phyloP scores from a whole-genome alignment of 768 basidiomycete species.

The Termitomyces sp. region DNA sequence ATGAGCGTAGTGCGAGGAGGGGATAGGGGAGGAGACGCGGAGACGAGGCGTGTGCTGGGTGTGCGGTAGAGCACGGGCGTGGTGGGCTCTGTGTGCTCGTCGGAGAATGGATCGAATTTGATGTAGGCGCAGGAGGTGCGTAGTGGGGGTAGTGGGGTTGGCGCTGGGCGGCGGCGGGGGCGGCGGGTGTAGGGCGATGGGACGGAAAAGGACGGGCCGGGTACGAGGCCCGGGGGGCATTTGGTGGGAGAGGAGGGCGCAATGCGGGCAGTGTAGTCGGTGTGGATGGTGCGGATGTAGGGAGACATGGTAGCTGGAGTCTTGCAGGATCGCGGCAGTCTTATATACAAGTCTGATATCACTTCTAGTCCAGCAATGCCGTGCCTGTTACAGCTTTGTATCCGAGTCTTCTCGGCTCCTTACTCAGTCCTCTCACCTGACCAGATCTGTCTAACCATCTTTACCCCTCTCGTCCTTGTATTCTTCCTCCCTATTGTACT shows the following conservation, averaged over 20 bases:
- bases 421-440: too few species aligned
- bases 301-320: slow-evolving; percentile 16
- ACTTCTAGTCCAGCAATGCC: neutral
- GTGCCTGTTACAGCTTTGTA: neutral
- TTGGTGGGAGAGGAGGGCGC: neutral
- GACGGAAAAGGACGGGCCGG: neutral
- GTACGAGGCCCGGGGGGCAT: slow-evolving; percentile 1
- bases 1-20: neutral
- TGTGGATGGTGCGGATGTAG: slow-evolving; percentile 38
- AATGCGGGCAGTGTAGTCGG: slow-evolving; percentile 23
- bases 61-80: neutral
- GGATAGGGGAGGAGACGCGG: neutral
- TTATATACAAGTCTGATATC: neutral
- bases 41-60: neutral
- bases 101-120: slow-evolving; percentile 19
- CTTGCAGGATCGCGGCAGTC: neutral
- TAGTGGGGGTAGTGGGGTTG: slow-evolving; percentile 1
- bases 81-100: slow-evolving; percentile 1
- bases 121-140: slow-evolving; percentile 6
- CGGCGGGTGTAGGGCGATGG: slow-evolving; percentile 7
- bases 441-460: too few species aligned
- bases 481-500: too few species aligned
- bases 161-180: slow-evolving; percentile 6
- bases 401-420: neutral
- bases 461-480: too few species aligned